Percentiles rank a stretch among this genome's conserved stretches.
Conservation (phyloP, 257 asterid species). For the Solanum appendiculatum region DNA sequence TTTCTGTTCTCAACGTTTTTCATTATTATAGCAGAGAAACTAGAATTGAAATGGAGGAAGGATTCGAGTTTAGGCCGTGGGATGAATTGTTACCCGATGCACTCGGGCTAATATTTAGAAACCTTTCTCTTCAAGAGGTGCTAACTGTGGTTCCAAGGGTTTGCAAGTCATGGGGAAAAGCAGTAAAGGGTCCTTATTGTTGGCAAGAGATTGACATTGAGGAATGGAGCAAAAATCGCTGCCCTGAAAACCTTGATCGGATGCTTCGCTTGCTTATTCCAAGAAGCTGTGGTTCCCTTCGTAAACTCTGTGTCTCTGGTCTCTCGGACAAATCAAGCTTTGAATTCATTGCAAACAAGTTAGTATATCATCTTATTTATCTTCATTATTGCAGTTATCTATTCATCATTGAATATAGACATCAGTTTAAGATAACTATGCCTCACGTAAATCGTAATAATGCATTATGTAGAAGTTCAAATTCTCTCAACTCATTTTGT, state of each 20-base stretch:
- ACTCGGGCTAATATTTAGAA: constrained; percentile 28
- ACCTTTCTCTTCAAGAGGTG: constrained; percentile 26
- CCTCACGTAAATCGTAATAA: not conserved
- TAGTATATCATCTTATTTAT: not conserved
- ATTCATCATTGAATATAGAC: not conserved
- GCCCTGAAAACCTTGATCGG: constrained; percentile 8
- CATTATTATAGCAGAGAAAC: not conserved
- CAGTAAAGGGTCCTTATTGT: constrained; percentile 30
- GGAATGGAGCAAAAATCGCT: constrained; percentile 26
- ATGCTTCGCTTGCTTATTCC: constrained; percentile 23
- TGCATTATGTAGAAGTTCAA: not conserved
- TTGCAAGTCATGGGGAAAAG: constrained; percentile 30
- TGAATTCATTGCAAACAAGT: constrained; percentile 23
- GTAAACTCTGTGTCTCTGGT: constrained; percentile 20
- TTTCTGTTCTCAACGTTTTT: not conserved
- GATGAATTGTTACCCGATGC: constrained; percentile 34
- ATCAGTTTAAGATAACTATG: not conserved
- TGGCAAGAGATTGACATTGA: constrained; percentile 43
- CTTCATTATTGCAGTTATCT: not conserved
- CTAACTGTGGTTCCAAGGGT: constrained; percentile 30
- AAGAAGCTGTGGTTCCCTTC: constrained; percentile 18
- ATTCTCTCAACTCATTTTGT: not conserved
- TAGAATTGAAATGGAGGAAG: constrained; percentile 14
- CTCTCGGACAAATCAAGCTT: constrained; percentile 15
- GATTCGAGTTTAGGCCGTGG: constrained; percentile 15